phyloP scores from a whole-genome alignment of 352 stramenopile species.

The Globisporangium cylindrosporum region DNA sequence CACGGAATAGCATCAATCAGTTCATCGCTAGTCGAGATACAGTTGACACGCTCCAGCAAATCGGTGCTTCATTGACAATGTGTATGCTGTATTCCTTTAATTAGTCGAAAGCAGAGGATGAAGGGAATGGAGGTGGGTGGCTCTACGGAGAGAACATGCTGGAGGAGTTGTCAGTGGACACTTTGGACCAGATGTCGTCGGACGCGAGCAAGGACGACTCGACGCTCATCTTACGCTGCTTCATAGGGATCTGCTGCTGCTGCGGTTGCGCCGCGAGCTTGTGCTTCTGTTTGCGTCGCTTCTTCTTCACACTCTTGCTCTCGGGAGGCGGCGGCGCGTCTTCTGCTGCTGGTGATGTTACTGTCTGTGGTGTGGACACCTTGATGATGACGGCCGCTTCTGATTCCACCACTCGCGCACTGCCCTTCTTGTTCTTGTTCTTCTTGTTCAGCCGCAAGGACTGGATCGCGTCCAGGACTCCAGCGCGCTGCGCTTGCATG shows the following conservation, averaged over 20 bases:
- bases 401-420: background rate
- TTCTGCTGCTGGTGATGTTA: background rate
- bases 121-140: background rate
- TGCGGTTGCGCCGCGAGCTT: constrained; percentile 16
- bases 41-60: background rate
- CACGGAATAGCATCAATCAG: background rate
- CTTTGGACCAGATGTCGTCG: constrained; percentile 67
- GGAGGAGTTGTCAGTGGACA: constrained; percentile 46
- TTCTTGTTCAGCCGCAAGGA: constrained; percentile 10
- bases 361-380: background rate
- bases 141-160: constrained; percentile 18
- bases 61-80: background rate
- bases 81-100: background rate
- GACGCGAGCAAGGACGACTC: constrained; percentile 56
- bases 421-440: constrained; percentile 19
- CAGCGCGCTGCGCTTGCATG: constrained; percentile 3
- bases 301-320: constrained; percentile 15
- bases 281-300: constrained; percentile 17
- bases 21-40: background rate
- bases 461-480: constrained; percentile 9
- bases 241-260: constrained; percentile 7
- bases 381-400: background rate
- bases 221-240: constrained; percentile 62
- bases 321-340: background rate
- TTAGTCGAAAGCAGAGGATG: background rate